phyloP scores from a whole-genome alignment of 352 stramenopile species.

The Globisporangium spinosum region DNA sequence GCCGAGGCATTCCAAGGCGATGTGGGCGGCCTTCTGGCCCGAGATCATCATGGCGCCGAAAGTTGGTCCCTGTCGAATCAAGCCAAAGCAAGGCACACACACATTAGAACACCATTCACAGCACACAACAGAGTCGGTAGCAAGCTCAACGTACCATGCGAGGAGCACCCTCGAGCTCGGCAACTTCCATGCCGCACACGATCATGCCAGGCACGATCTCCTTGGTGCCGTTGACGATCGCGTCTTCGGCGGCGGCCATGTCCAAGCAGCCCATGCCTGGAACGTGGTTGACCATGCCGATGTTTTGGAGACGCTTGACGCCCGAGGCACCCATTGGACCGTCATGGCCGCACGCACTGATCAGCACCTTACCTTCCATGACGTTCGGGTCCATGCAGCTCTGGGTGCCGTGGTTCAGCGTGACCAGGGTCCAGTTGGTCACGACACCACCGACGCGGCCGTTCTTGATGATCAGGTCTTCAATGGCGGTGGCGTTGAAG shows the following conservation, averaged over 20 bases:
- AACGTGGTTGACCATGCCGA: conserved; percentile 55
- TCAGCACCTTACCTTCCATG: conserved; percentile 66
- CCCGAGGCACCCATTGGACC: conserved; percentile 57
- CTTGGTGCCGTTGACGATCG: conserved; percentile 57
- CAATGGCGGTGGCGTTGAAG: conserved; percentile 68
- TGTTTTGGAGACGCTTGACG: conserved; percentile 67
- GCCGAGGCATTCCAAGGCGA: conserved; percentile 52
- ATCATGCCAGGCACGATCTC: conserved; percentile 67
- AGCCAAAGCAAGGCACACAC: not conserved
- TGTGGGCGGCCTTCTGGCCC: conserved; percentile 56
- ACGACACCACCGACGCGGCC: conserved; percentile 56
- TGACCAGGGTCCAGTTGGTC: conserved; percentile 69
- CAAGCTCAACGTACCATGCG: conserved; percentile 32
- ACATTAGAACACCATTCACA: not conserved
- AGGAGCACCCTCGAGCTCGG: conserved; percentile 52
- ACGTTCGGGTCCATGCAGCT: conserved; percentile 75
- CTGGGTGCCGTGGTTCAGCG: conserved; percentile 64
- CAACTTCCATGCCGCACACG: conserved; percentile 59
- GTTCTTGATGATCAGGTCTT: conserved; percentile 65
- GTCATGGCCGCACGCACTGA: conserved; percentile 58
- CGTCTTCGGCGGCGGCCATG: conserved; percentile 58
- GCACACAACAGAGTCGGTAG: not conserved
- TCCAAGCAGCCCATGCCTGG: conserved; percentile 58
- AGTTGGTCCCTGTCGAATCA: conserved; percentile 33
- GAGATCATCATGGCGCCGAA: conserved; percentile 73